Evolutionary conservation across 352 stramenopile genomes (phyloP).

Genomic region (Globisporangium radiosum): DNA sequence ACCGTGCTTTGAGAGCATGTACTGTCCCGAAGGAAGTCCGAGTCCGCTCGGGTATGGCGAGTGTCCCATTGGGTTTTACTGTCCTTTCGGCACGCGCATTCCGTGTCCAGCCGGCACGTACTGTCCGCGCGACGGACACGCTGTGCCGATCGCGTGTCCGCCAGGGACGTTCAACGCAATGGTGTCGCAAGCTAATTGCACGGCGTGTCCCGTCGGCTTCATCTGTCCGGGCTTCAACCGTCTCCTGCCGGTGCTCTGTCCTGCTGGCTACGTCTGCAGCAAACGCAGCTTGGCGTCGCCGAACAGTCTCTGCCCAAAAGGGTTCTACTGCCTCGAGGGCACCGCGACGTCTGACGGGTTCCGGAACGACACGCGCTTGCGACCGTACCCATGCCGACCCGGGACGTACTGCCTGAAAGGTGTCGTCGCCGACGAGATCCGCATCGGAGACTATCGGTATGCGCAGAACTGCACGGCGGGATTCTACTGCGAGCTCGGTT

Average conservation of each 20-base stretch:
- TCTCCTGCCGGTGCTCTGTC: conserved; percentile 88
- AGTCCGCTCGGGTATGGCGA: conserved; percentile 77
- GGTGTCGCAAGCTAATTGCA: conserved; percentile 87
- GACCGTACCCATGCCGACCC: conserved; percentile 92
- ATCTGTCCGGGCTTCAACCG: conserved; percentile 93
- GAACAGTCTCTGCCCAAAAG: conserved; percentile 91
- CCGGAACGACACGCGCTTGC: conserved; percentile 93
- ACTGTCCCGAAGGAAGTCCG: conserved; percentile 87
- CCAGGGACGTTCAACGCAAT: conserved; percentile 93
- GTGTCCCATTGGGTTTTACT: conserved; percentile 90
- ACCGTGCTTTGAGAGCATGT: conserved; percentile 86
- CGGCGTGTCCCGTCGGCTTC: conserved; percentile 85
- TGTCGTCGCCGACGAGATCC: conserved; percentile 87
- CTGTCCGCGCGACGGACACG: conserved; percentile 82
- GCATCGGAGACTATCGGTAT: conserved; percentile 82
- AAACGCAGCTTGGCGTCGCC: conserved; percentile 74
- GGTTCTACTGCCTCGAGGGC: conserved; percentile 94
- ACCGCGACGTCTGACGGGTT: conserved; percentile 93
- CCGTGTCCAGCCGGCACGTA: conserved; percentile 90
- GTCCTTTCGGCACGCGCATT: conserved; percentile 82
- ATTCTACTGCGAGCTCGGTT: conserved; percentile 94
- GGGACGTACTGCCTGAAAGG: conserved; percentile 95
- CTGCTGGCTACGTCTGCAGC: conserved; percentile 90
- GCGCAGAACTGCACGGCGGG: conserved; percentile 91
- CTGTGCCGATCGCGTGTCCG: conserved; percentile 84